phyloP scores from a whole-genome alignment of 2,329 filamentous ascomycete genomes.

The Basipetospora sp. region DNA sequence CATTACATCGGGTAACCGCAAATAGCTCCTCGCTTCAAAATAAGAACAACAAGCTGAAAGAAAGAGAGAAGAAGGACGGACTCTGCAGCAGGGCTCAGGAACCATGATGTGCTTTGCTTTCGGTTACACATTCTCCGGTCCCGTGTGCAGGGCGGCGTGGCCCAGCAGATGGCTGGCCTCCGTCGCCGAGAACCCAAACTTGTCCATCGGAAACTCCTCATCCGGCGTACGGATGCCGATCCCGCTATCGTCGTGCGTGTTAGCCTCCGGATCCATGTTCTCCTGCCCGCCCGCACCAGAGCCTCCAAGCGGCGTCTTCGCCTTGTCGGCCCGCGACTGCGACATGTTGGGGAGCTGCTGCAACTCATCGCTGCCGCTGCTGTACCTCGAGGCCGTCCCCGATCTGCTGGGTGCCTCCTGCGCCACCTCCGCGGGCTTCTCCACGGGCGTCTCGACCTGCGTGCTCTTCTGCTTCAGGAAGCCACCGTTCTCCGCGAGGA shows the following conservation, averaged over 20 bases:
- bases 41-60: no score
- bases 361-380: constrained; percentile 29
- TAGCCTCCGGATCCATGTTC: constrained; percentile 5
- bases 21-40: no score
- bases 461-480: constrained; percentile 53
- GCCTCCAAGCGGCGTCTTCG: constrained; percentile 33
- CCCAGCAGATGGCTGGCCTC: constrained; percentile 17
- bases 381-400: constrained; percentile 12
- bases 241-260: constrained; percentile 53
- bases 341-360: constrained; percentile 28
- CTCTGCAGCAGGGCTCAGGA: no score
- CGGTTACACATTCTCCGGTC: no score
- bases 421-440: constrained; percentile 20
- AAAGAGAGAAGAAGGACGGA: no score
- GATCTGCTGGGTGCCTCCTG: constrained; percentile 21
- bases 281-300: constrained; percentile 11
- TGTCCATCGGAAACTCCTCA: constrained; percentile 47
- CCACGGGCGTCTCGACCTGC: constrained; percentile 14
- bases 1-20: no score
- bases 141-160: not conserved
- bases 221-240: constrained; percentile 57
- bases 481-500: constrained; percentile 77
- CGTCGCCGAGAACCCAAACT: constrained; percentile 33
- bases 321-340: constrained; percentile 33
- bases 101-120: no score